A percentile compares a stretch with the other conserved stretches of the same genome.
These are phyloP conservation scores for Leccinum boreale DNA, from an alignment of 768 basidiomycete genomes.

Conservation along the genomic window DNA sequence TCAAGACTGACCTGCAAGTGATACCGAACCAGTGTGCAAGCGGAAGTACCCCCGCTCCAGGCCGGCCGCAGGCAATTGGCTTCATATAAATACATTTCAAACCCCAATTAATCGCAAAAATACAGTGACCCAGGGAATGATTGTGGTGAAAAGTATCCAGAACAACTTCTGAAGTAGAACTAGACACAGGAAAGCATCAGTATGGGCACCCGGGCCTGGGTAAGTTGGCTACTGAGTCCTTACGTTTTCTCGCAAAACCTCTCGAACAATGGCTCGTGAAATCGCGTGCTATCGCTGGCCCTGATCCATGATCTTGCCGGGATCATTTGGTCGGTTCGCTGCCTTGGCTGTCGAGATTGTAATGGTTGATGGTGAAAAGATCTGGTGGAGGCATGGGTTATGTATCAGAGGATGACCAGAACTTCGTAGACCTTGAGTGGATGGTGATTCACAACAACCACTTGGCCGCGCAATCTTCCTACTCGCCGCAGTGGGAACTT, in stretches of 20 bases:
- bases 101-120: no score
- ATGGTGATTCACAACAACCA: no score
- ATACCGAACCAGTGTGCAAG: neutral
- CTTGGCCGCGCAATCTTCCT: no score
- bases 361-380: neutral
- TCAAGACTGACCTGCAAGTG: neutral
- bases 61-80: no score
- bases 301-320: neutral
- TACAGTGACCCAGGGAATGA: neutral
- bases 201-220: neutral
- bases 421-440: neutral
- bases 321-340: no score
- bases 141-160: neutral
- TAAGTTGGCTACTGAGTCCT: neutral
- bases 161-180: neutral
- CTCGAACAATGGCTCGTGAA: neutral
- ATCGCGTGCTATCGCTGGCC: neutral
- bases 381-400: neutral
- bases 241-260: neutral
- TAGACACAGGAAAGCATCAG: neutral
- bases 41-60: no score
- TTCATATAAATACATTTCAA: no score
- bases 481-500: no score
- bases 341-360: neutral
- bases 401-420: neutral